Evolutionary conservation across 352 stramenopile species (phyloP), one percentile per base, ranked within the genome.

Genomic region (Phytophthora citrophthora): DNA sequence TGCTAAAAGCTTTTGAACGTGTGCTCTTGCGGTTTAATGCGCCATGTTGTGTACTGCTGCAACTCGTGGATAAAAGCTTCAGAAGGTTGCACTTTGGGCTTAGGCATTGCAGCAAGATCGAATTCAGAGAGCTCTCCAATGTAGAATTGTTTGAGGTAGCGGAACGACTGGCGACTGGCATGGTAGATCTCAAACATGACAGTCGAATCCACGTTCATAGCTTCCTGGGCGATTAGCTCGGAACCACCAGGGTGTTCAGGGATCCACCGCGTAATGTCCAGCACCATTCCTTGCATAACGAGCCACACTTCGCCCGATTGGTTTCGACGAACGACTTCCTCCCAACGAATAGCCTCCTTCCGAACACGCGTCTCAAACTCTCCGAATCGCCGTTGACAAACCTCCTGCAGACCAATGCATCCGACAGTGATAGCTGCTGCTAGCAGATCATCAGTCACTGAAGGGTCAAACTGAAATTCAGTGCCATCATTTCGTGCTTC

Each of bases 181-280:
- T 97, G 90, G 61, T 96, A 96, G 32, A 96, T 94, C 76, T 97
- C 90, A 71, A 97, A 97, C 80, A 97, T 93, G 43, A 94, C 76
- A 0, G 89, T 95, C 29, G 79, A 91, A 43, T 97, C 90, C 29
- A 96, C 77, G 55, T 96, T 95, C 51, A 97, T 77, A 5, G 89
- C 90, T 55, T 97, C 83, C 12, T 86, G 72, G 0, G 81, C 85
- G 53, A 97, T 96, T 48, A 97, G 81, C 16, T 89, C 75, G 1
- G 86, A 91, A 1, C 90, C 89, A 8, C 90, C 89, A 0, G 89
- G 90, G 59, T 97, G 89, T 51, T 96, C 88, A 1, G 85, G 83
- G 16, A 97, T 76, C 90, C 90, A 97, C 9, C 88, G 76, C 26
- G 89, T 95, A 47, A 97, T 88, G 50, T 96, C 89, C 43, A 95